Evolutionary conservation across 2,329 filamentous ascomycete genomes (phyloP).

Genomic region (Periconia sp.): DNA sequence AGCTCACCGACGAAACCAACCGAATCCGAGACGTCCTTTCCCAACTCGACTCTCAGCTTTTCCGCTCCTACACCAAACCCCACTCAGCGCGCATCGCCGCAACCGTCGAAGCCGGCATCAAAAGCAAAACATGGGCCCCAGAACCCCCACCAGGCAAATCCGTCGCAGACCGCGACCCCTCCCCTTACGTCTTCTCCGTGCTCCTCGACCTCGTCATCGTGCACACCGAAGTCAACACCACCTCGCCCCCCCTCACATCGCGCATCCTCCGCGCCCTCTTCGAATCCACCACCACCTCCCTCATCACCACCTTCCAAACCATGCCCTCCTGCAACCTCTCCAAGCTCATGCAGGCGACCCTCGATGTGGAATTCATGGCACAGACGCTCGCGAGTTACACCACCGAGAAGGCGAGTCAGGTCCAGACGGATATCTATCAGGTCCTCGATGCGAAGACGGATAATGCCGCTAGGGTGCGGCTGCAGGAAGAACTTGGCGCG

Average conservation of each 20-base stretch:
- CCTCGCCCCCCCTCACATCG: constrained; percentile 69
- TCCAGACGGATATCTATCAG: constrained; percentile 89
- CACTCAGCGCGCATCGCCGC: constrained; percentile 54
- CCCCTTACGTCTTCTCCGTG: constrained; percentile 85
- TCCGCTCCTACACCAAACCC: constrained; percentile 87
- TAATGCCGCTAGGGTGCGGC: constrained; percentile 73
- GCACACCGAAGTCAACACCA: constrained; percentile 69
- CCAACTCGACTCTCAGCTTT: constrained; percentile 88
- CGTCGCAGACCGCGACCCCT: constrained; percentile 68
- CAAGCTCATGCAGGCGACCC: constrained; percentile 91
- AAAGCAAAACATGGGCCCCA: constrained; percentile 71
- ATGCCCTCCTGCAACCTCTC: constrained; percentile 70
- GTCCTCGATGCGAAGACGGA: constrained; percentile 88
- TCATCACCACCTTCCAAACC: constrained; percentile 76
- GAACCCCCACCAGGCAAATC: constrained; percentile 41
- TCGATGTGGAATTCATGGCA: constrained; percentile 95
- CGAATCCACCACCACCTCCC: constrained; percentile 74
- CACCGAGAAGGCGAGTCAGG: constrained; percentile 75
- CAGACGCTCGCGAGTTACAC: constrained; percentile 92
- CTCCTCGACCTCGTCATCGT: constrained; percentile 85
- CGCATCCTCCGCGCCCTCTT: constrained; percentile 86
- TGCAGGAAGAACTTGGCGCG: constrained; percentile 86
- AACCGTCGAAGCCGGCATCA: constrained; percentile 74
- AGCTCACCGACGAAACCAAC: constrained; percentile 89
- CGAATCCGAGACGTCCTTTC: constrained; percentile 86